A percentile compares a stretch with the other conserved stretches of the same genome.
Conservation (phyloP, 179 eudicot genomes). For the Silene noctiflora region DNA sequence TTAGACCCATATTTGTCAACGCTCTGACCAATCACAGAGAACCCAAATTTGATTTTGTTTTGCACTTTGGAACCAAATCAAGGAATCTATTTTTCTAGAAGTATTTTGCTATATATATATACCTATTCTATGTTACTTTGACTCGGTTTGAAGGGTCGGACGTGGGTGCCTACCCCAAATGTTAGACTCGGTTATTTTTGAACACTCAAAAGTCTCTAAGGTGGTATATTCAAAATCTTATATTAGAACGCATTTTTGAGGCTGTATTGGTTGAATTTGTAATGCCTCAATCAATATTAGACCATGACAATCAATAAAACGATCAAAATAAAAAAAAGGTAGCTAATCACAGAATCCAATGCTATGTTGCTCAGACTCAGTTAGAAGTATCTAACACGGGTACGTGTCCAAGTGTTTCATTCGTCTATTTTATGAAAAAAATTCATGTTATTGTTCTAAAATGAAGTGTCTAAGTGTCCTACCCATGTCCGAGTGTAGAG, state of each 20-base stretch:
- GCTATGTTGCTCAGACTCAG: too few relatives aligned
- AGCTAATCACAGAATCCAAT: background rate
- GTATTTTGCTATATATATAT: too few relatives aligned
- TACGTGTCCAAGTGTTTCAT: too few relatives aligned
- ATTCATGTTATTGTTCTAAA: too few relatives aligned
- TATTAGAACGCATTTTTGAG: background rate
- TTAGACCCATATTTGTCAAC: background rate
- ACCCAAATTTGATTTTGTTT: background rate
- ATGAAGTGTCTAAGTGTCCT: too few relatives aligned
- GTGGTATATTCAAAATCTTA: background rate
- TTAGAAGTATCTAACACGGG: too few relatives aligned
- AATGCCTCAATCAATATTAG: background rate
- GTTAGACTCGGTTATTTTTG: background rate
- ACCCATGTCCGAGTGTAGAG: too few relatives aligned
- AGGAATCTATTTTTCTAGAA: background rate
- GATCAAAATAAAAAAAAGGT: background rate
- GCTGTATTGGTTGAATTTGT: background rate
- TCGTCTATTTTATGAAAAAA: too few relatives aligned
- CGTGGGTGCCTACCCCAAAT: too few relatives aligned
- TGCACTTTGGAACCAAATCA: background rate
- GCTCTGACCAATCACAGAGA: background rate
- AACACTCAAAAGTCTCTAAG: background rate
- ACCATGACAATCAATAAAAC: background rate
- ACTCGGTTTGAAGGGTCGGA: too few relatives aligned
- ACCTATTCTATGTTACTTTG: too few relatives aligned